Percentiles rank a stretch among this genome's conserved stretches.
Conservation (phyloP, 768 basidiomycete species). For the Tylopilus intermedius region DNA sequence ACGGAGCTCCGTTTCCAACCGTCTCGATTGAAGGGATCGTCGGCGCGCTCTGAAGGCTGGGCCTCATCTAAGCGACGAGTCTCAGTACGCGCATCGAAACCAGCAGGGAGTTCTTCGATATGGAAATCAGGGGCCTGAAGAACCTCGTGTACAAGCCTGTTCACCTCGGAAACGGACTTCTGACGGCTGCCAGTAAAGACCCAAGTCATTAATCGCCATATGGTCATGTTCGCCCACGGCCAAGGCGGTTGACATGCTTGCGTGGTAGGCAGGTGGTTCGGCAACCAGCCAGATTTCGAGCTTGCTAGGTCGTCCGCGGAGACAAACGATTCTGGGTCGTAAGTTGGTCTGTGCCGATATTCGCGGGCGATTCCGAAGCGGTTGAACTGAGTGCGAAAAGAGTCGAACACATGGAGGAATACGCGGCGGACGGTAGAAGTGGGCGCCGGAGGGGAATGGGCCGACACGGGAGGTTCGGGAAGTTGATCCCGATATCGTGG, state of each 20-base stretch:
- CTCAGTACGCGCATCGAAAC: background rate
- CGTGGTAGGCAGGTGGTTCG: too few species aligned
- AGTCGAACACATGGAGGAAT: background rate
- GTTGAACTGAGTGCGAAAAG: background rate
- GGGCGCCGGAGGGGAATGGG: background rate
- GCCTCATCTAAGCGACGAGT: background rate
- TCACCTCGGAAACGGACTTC: conserved; percentile 1
- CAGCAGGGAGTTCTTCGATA: background rate
- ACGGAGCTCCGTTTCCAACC: background rate
- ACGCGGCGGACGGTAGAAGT: background rate
- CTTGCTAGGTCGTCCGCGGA: background rate
- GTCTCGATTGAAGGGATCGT: background rate
- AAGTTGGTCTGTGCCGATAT: background rate
- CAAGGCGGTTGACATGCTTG: background rate
- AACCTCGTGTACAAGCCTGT: background rate
- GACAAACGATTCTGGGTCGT: conserved; percentile 2
- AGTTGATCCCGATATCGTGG: background rate
- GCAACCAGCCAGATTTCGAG: too few species aligned
- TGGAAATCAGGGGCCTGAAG: conserved; percentile 6
- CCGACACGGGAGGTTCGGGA: background rate
- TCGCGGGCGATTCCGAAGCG: background rate
- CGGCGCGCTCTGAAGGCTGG: background rate
- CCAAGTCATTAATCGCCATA: conserved; percentile 12
- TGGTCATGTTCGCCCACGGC: conserved; percentile 13
- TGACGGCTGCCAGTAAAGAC: background rate